Percentiles rank a stretch among this genome's conserved stretches.
Evolutionary conservation across 371 early-diverging fungal species (phyloP).

Genomic region (Lichtheimia hyalospora): DNA sequence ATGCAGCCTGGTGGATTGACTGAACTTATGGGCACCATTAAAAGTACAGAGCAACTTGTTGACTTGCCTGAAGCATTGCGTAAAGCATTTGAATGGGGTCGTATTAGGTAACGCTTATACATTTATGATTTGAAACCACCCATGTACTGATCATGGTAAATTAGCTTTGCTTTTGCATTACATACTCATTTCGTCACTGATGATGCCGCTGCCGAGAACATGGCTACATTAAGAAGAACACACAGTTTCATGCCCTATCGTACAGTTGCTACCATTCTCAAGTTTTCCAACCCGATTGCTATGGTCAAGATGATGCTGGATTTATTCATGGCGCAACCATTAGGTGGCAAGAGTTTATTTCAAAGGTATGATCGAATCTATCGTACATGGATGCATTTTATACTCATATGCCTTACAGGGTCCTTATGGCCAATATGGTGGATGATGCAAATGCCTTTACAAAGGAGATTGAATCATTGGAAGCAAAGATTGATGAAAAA

Average conservation of each 20-base stretch:
- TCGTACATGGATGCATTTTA: not conserved
- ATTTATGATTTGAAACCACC: not conserved
- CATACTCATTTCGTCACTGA: conserved; percentile 63
- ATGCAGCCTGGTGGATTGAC: conserved; percentile 54
- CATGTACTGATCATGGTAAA: not conserved
- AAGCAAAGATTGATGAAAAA: conserved; percentile 46
- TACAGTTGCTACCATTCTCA: conserved; percentile 54
- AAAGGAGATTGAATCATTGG: conserved; percentile 52
- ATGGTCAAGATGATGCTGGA: conserved; percentile 67
- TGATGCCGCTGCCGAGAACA: conserved; percentile 56
- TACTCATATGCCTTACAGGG: conserved; percentile 19
- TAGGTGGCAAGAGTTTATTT: conserved; percentile 60
- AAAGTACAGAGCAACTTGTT: conserved; percentile 36
- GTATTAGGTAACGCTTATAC: conserved; percentile 41
- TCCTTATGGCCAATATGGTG: conserved; percentile 52
- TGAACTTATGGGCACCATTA: conserved; percentile 40
- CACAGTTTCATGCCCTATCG: conserved; percentile 64
- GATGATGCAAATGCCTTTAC: conserved; percentile 52
- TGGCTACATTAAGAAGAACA: conserved; percentile 56
- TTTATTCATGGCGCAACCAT: conserved; percentile 66
- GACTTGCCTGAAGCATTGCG: conserved; percentile 52
- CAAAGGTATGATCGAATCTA: conserved; percentile 42
- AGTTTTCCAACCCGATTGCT: conserved; percentile 62
- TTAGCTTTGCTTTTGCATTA: conserved; percentile 62
- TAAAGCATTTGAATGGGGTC: conserved; percentile 63